Evolutionary conservation across 1,139 yeast species (phyloP).

Genomic region (Diutina siamensis): DNA sequence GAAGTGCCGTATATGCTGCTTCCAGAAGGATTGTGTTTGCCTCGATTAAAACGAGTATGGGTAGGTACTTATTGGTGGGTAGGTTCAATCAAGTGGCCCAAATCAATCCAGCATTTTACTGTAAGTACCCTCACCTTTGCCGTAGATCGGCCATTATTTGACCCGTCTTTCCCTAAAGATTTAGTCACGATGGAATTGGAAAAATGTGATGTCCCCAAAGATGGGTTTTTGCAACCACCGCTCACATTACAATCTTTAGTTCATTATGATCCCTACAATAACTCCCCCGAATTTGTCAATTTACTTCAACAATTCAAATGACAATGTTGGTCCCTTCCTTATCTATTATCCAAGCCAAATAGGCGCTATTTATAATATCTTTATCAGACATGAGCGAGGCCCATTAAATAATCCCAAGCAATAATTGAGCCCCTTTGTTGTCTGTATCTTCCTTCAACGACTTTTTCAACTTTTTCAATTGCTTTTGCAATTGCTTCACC

Average conservation of each 20-base stretch:
- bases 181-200: not conserved
- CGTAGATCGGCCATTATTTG: not conserved
- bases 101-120: not conserved
- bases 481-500: conserved; percentile 37
- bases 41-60: not conserved
- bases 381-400: too few species aligned
- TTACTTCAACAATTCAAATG: not conserved
- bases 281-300: not conserved
- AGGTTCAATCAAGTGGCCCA: not conserved
- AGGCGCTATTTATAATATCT: too few species aligned
- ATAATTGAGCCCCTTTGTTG: conserved; percentile 74
- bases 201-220: not conserved
- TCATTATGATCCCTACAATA: not conserved
- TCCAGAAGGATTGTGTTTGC: not conserved
- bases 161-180: not conserved
- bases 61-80: not conserved
- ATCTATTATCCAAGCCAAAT: too few species aligned
- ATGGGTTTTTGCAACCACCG: not conserved
- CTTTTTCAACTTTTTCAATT: conserved; percentile 42
- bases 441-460: conserved; percentile 33
- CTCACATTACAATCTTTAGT: not conserved
- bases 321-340: too few species aligned
- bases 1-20: not conserved
- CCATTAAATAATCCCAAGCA: conserved; percentile 26
- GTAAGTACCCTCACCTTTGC: not conserved